A percentile compares a stretch with the other conserved stretches of the same genome.
These are phyloP conservation scores for Xylaria sp. DNA, from an alignment of 2,329 filamentous ascomycete genomes.

Conservation along the genomic window DNA sequence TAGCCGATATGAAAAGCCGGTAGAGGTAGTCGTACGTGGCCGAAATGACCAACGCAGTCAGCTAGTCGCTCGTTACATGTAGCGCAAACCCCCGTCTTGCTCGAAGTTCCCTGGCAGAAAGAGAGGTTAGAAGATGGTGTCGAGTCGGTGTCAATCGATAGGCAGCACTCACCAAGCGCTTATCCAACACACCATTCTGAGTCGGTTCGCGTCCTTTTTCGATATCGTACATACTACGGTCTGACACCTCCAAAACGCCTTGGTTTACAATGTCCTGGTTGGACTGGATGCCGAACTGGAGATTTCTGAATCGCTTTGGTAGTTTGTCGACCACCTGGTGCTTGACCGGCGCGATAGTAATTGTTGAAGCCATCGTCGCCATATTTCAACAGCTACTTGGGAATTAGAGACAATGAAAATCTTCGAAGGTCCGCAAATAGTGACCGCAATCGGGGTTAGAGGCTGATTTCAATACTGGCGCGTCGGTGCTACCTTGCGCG, in stretches of 20 bases:
- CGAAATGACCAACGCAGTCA: slow-evolving; percentile 94
- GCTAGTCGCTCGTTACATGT: slow-evolving; percentile 86
- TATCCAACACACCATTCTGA: slow-evolving; percentile 86
- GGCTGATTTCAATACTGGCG: background rate
- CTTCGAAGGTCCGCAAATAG: background rate
- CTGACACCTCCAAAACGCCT: slow-evolving; percentile 92
- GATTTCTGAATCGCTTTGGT: slow-evolving; percentile 89
- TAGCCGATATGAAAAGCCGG: slow-evolving; percentile 97
- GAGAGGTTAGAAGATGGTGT: slow-evolving; percentile 16
- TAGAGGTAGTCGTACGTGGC: slow-evolving; percentile 87
- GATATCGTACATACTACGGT: slow-evolving; percentile 92
- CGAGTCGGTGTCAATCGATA: slow-evolving; percentile 17
- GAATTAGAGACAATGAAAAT: background rate
- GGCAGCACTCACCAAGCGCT: slow-evolving; percentile 65
- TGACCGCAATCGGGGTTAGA: background rate
- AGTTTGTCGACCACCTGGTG: slow-evolving; percentile 89
- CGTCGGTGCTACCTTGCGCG: slow-evolving; percentile 13
- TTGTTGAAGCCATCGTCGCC: slow-evolving; percentile 44
- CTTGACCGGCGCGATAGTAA: slow-evolving; percentile 65
- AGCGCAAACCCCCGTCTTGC: slow-evolving; percentile 79
- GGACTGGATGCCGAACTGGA: slow-evolving; percentile 96
- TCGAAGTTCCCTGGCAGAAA: slow-evolving; percentile 68
- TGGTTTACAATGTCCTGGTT: slow-evolving; percentile 96
- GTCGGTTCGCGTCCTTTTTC: slow-evolving; percentile 80
- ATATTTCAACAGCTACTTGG: slow-evolving; percentile 31